A percentile compares a stretch with the other conserved stretches of the same genome.
These are phyloP conservation scores for Prunus fruticosa DNA, from an alignment of 306 rosid species.

Conservation along the genomic window DNA sequence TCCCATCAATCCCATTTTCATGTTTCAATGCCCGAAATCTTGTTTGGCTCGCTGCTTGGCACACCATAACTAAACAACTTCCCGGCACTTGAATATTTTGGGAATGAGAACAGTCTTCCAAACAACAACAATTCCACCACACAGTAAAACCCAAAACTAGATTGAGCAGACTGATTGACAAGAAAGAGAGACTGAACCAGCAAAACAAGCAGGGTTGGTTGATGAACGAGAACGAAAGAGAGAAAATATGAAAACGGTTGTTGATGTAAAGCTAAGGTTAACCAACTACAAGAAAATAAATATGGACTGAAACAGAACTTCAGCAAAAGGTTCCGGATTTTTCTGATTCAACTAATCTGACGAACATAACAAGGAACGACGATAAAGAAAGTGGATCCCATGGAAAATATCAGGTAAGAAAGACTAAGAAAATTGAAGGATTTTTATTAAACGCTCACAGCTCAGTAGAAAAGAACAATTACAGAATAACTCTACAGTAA, in stretches of 20 bases:
- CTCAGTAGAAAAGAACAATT: slow-evolving; percentile 21
- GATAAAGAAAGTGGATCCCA: slow-evolving; percentile 86
- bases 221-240: background rate
- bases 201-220: background rate
- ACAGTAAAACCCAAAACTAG: slow-evolving; percentile 8
- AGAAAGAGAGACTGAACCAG: slow-evolving; percentile 1
- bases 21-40: slow-evolving; percentile 99
- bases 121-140: slow-evolving; percentile 22
- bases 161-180: slow-evolving; percentile 8
- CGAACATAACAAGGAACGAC: slow-evolving; percentile 94
- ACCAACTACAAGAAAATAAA: slow-evolving; percentile 5
- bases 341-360: slow-evolving; percentile 76
- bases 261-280: background rate
- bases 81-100: slow-evolving; percentile 46
- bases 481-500: slow-evolving; percentile 96
- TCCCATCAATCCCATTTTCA: slow-evolving; percentile 84
- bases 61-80: slow-evolving; percentile 81
- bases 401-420: slow-evolving; percentile 26
- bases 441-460: background rate
- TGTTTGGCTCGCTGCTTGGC: slow-evolving; percentile 99
- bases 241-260: background rate
- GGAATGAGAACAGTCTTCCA: slow-evolving; percentile 34
- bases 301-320: background rate
- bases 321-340: background rate
- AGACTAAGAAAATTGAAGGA: background rate